Evolutionary conservation across 1,284 basidiomycete genomes (phyloP).

Genomic region (Ceraceosorus guamensis): DNA sequence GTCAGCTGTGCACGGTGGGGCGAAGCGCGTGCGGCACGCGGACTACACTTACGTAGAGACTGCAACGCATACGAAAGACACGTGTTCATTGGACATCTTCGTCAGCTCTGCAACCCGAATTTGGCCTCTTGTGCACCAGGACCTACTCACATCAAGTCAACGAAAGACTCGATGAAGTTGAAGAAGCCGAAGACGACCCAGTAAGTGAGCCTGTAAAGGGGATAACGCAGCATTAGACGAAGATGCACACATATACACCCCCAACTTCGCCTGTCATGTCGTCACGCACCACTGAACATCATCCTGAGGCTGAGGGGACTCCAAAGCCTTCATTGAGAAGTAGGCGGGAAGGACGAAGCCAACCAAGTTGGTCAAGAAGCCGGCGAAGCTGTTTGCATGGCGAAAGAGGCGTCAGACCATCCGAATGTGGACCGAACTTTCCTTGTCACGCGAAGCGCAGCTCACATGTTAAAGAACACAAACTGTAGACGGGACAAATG

Average conservation of each 20-base stretch:
- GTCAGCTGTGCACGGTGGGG: too few relatives aligned
- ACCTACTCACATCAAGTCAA: conserved; percentile 22
- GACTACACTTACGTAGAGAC: too few relatives aligned
- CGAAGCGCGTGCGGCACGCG: too few relatives aligned
- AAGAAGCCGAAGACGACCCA: conserved; percentile 49
- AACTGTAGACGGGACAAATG: conserved; percentile 47
- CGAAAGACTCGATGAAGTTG: conserved; percentile 47
- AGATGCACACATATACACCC: not conserved
- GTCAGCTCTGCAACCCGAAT: too few relatives aligned
- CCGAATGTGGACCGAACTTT: too few relatives aligned
- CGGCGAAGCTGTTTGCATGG: conserved; percentile 28
- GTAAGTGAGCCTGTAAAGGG: conserved; percentile 40
- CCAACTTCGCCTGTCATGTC: not conserved
- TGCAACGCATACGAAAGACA: too few relatives aligned
- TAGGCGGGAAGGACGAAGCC: conserved; percentile 48
- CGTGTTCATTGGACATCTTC: too few relatives aligned
- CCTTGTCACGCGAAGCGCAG: conserved; percentile 1
- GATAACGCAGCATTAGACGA: conserved; percentile 9
- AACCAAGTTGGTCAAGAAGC: conserved; percentile 47
- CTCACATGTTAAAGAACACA: conserved; percentile 49
- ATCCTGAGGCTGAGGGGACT: conserved; percentile 46
- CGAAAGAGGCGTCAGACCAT: not conserved
- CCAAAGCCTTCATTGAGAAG: conserved; percentile 48
- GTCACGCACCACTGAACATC: conserved; percentile 43
- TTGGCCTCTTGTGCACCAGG: not conserved